Conservation (phyloP, 1,284 basidiomycete genomes). For the Moesziomyces antarcticus region DNA sequence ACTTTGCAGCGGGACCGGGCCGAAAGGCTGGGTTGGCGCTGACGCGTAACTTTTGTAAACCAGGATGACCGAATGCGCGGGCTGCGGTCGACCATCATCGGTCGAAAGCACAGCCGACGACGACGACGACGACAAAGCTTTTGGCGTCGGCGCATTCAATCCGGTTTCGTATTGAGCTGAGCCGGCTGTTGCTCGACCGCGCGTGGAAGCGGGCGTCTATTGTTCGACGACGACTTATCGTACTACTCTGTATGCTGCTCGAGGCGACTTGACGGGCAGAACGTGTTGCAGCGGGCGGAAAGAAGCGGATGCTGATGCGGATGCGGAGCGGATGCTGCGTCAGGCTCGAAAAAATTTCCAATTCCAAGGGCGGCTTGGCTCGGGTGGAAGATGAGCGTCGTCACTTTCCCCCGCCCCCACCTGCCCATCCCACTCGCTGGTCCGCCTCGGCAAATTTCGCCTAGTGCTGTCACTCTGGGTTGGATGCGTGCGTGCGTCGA, state of each 20-base stretch:
- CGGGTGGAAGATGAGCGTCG: not conserved
- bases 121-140: too few species aligned
- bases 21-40: not conserved
- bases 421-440: not conserved
- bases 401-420: not conserved
- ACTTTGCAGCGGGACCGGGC: not conserved
- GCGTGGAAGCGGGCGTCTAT: too few species aligned
- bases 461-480: not conserved
- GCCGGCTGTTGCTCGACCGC: too few species aligned
- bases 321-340: too few species aligned
- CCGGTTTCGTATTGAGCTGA: not conserved
- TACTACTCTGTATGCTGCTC: too few species aligned
- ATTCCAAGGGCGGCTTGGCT: not conserved
- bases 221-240: too few species aligned
- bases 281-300: not conserved
- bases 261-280: too few species aligned
- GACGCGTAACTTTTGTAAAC: not conserved
- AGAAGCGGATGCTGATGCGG: not conserved
- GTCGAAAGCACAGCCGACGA: too few species aligned
- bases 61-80: too few species aligned
- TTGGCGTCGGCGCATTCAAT: not conserved
- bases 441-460: not conserved
- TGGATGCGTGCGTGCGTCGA: not conserved
- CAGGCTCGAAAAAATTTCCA: not conserved
- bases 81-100: too few species aligned